Evolutionary conservation across 192 early-diverging fungal genomes (phyloP).

Genomic region (Podila minutissima): DNA sequence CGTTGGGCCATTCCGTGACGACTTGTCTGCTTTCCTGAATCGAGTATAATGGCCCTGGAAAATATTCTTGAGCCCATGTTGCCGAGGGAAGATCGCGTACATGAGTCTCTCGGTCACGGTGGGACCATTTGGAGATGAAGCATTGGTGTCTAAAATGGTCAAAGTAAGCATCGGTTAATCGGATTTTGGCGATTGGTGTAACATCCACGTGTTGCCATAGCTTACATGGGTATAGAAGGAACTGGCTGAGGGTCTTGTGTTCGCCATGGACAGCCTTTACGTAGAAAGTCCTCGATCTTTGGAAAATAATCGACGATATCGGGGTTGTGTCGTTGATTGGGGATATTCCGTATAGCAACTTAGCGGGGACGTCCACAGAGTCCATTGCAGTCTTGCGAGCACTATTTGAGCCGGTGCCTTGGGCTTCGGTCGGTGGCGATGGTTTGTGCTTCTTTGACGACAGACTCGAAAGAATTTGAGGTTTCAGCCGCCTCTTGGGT

Average conservation of each 20-base stretch:
- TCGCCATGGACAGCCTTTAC: slow-evolving; percentile 13
- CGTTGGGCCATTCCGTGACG: neutral
- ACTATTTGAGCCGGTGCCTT: too few relatives aligned
- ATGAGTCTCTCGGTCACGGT: slow-evolving; percentile 2
- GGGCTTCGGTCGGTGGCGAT: too few relatives aligned
- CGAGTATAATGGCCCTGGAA: neutral
- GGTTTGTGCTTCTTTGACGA: slow-evolving; percentile 17
- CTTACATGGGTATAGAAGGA: neutral
- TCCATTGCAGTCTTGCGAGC: too few relatives aligned
- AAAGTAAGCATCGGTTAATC: neutral
- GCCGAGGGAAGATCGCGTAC: slow-evolving; percentile 26
- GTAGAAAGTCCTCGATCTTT: slow-evolving; percentile 26
- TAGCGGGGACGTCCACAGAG: neutral
- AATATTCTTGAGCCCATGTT: slow-evolving; percentile 22
- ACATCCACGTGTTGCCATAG: neutral
- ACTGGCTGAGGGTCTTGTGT: slow-evolving; percentile 7
- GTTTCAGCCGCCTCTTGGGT: slow-evolving; percentile 6
- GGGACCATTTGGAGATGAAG: too few relatives aligned
- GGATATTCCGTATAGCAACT: too few relatives aligned
- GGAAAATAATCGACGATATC: slow-evolving; percentile 17
- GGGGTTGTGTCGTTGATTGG: too few relatives aligned
- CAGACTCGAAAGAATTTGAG: neutral
- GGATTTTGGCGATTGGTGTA: neutral
- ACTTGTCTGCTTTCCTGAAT: neutral
- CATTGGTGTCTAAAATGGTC: too few relatives aligned